Evolutionary conservation across 768 basidiomycete genomes (phyloP).

Genomic region (Leccinum rimulosum): DNA sequence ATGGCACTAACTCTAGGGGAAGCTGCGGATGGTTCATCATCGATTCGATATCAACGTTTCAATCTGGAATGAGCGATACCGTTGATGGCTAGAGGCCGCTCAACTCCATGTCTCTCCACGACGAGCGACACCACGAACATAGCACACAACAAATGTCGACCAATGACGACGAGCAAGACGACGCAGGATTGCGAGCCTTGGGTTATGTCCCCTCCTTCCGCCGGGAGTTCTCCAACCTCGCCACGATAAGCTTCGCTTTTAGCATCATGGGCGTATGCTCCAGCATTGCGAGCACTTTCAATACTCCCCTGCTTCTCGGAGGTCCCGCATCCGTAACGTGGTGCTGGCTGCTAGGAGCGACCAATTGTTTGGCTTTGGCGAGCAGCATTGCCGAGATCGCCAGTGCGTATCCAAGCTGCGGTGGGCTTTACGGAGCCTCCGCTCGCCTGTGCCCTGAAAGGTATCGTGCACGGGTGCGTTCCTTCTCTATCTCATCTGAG

Average conservation of each 20-base stretch:
- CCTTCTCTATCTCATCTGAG: neutral
- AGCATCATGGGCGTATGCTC: conserved; percentile 38
- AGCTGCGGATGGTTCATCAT: too few relatives aligned
- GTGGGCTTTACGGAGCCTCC: conserved; percentile 63
- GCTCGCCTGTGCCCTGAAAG: conserved; percentile 66
- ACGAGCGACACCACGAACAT: neutral
- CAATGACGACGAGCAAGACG: conserved; percentile 9
- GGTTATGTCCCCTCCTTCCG: conserved; percentile 36
- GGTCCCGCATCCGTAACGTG: conserved; percentile 37
- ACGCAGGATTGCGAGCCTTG: conserved; percentile 26
- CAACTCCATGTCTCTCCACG: conserved; percentile 3
- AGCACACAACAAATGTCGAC: neutral
- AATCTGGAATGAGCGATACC: neutral
- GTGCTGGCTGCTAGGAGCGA: conserved; percentile 34
- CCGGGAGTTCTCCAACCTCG: conserved; percentile 43
- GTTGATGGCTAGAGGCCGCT: neutral
- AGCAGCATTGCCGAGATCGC: conserved; percentile 32
- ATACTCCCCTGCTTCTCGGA: conserved; percentile 36
- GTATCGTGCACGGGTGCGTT: conserved; percentile 58
- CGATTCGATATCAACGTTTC: neutral
- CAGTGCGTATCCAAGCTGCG: conserved; percentile 33
- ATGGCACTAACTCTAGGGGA: too few relatives aligned
- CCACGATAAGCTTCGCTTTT: conserved; percentile 34
- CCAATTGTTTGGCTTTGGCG: conserved; percentile 29
- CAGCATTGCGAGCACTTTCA: conserved; percentile 38